Evolutionary conservation across 2,329 filamentous ascomycete genomes (phyloP).

Genomic region (Talaromyces sp.): DNA sequence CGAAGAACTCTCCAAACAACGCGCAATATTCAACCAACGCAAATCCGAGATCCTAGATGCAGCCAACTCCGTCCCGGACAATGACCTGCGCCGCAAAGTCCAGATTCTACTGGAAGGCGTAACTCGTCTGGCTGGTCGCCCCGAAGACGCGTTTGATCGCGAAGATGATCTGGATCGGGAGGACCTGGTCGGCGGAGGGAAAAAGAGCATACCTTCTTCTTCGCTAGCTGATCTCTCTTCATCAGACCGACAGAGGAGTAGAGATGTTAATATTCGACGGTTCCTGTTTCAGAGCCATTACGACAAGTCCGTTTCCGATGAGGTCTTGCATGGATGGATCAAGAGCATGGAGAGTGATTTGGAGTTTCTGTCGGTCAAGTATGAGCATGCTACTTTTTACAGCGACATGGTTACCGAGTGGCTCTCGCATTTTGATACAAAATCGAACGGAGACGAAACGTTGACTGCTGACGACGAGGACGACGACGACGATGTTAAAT

Average conservation of each 20-base stretch:
- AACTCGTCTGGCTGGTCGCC: slow-evolving; percentile 34
- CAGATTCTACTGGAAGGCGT: slow-evolving; percentile 34
- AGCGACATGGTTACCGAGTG: slow-evolving; percentile 53
- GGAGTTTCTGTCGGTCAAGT: slow-evolving; percentile 48
- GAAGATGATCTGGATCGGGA: slow-evolving; percentile 26
- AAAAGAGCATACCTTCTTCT: slow-evolving; percentile 3
- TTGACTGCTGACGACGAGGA: slow-evolving; percentile 10
- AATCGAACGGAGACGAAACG: neutral
- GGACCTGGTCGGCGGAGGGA: too few species aligned
- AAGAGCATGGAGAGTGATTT: slow-evolving; percentile 45
- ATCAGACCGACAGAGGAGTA: slow-evolving; percentile 21
- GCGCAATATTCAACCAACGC: slow-evolving; percentile 44
- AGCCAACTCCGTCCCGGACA: slow-evolving; percentile 24
- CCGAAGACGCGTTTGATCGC: slow-evolving; percentile 29
- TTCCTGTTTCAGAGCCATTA: slow-evolving; percentile 51
- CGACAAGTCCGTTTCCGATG: slow-evolving; percentile 49
- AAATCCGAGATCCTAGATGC: slow-evolving; percentile 41
- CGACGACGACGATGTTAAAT: slow-evolving; percentile 18
- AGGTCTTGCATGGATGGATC: slow-evolving; percentile 46
- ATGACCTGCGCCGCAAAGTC: slow-evolving; percentile 26
- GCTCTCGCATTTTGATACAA: slow-evolving; percentile 36
- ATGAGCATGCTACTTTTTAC: slow-evolving; percentile 54
- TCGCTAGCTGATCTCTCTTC: neutral
- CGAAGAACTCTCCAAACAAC: slow-evolving; percentile 51
- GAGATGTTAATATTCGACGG: slow-evolving; percentile 43